Conservation (phyloP, 2,329 filamentous ascomycete genomes). For the Paradendryphiella salina region DNA sequence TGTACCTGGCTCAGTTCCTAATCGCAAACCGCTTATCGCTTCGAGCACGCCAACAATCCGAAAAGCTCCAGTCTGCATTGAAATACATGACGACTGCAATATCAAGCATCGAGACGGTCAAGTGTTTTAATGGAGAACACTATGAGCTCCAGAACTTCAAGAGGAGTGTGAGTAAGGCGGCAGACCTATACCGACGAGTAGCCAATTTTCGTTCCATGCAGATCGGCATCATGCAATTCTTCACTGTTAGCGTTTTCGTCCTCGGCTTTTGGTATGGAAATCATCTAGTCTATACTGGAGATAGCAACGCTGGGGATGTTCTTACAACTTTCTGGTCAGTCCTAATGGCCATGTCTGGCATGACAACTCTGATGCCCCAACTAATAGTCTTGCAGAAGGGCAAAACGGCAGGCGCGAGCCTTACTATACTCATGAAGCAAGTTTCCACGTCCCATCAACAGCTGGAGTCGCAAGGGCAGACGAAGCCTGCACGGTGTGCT, state of each 20-base stretch:
- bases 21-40: slow-evolving; percentile 65
- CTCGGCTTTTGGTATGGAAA: slow-evolving; percentile 89
- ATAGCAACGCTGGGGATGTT: slow-evolving; percentile 65
- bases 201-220: slow-evolving; percentile 71
- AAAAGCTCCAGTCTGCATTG: slow-evolving; percentile 68
- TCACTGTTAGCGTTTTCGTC: slow-evolving; percentile 78
- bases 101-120: slow-evolving; percentile 78
- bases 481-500: slow-evolving; percentile 51
- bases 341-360: slow-evolving; percentile 72
- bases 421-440: slow-evolving; percentile 55
- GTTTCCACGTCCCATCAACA: slow-evolving; percentile 33
- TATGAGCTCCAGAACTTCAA: slow-evolving; percentile 70
- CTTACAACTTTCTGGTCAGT: slow-evolving; percentile 86
- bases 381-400: slow-evolving; percentile 79
- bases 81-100: slow-evolving; percentile 72
- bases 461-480: slow-evolving; percentile 19
- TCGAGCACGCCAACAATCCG: slow-evolving; percentile 70
- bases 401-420: slow-evolving; percentile 68
- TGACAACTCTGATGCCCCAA: slow-evolving; percentile 75
- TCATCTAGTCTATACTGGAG: slow-evolving; percentile 64
- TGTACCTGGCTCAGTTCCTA: slow-evolving; percentile 62
- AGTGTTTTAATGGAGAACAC: slow-evolving; percentile 76
- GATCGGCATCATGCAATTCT: slow-evolving; percentile 71
- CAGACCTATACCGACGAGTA: slow-evolving; percentile 67
- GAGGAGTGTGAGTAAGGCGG: slow-evolving; percentile 60